These are phyloP conservation scores for Cladosporium oxysporum DNA, from an alignment of 2,329 filamentous ascomycete genomes.

Conservation along the genomic window DNA sequence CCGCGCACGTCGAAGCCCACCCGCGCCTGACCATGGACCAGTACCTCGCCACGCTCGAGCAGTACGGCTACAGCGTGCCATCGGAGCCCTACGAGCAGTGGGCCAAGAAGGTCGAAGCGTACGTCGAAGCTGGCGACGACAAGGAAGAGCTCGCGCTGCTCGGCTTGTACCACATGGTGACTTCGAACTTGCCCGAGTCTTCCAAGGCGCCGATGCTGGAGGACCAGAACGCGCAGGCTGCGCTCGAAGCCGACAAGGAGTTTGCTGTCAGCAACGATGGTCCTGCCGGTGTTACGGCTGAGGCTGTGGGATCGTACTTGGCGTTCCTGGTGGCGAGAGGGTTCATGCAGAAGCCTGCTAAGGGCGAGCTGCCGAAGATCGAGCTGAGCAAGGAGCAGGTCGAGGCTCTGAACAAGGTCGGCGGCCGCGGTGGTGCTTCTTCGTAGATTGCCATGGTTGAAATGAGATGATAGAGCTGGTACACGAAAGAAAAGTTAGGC, in stretches of 20 bases:
- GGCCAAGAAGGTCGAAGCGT: constrained; percentile 66
- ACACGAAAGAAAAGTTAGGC: neutral
- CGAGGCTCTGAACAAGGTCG: constrained; percentile 54
- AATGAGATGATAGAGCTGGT: neutral
- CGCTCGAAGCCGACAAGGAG: constrained; percentile 64
- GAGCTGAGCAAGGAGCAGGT: constrained; percentile 50
- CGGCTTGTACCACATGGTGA: constrained; percentile 74
- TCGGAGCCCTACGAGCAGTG: constrained; percentile 69
- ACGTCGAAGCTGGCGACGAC: constrained; percentile 60
- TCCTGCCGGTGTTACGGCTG: constrained; percentile 58
- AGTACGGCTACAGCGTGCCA: constrained; percentile 71
- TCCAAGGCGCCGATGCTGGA: constrained; percentile 74
- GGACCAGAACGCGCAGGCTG: constrained; percentile 66
- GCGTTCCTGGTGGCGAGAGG: constrained; percentile 63
- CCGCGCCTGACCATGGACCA: constrained; percentile 76
- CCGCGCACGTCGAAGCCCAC: constrained; percentile 78
- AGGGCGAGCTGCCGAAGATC: constrained; percentile 45
- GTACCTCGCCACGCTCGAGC: constrained; percentile 69
- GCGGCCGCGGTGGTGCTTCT: constrained; percentile 49
- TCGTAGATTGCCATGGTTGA: neutral
- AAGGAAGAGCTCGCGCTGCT: constrained; percentile 70
- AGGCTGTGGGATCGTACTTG: constrained; percentile 65
- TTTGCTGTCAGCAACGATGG: constrained; percentile 49
- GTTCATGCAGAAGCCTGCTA: constrained; percentile 57
- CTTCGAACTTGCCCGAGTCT: constrained; percentile 67